phyloP scores from a whole-genome alignment of 768 basidiomycete species.

The Suillus weaverae region DNA sequence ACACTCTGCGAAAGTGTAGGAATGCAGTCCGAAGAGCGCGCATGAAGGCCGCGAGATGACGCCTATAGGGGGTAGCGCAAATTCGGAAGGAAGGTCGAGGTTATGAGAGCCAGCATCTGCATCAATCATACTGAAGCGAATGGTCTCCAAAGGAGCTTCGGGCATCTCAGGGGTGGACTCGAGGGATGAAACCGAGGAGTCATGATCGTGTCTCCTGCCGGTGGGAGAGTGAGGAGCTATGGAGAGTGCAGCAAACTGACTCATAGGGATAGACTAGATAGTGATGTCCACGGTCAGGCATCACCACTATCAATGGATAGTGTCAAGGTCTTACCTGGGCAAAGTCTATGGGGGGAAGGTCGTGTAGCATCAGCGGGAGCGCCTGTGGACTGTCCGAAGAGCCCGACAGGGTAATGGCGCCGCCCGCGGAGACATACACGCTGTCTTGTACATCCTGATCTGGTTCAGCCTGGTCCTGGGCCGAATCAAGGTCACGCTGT shows the following conservation, averaged over 20 bases:
- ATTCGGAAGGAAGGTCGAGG: constrained; percentile 25
- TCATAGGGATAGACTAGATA: constrained; percentile 35
- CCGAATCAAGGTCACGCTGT: constrained; percentile 50
- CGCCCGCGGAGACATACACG: constrained; percentile 18
- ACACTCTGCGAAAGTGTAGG: constrained; percentile 42
- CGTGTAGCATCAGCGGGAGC: constrained; percentile 28
- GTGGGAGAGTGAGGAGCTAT: constrained; percentile 54
- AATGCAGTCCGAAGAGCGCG: constrained; percentile 39
- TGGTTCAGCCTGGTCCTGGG: constrained; percentile 25
- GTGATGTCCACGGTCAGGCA: constrained; percentile 6
- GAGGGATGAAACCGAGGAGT: constrained; percentile 53
- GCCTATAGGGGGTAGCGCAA: constrained; percentile 19
- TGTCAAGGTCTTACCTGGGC: constrained; percentile 24
- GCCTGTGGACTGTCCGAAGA: constrained; percentile 38
- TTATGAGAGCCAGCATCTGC: constrained; percentile 39
- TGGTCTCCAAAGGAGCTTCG: constrained; percentile 38
- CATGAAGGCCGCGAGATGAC: constrained; percentile 22
- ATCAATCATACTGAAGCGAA: constrained; percentile 39
- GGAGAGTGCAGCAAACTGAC: constrained; percentile 55
- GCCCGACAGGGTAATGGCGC: constrained; percentile 37
- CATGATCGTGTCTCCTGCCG: constrained; percentile 39
- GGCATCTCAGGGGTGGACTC: constrained; percentile 58
- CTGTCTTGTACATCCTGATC: constrained; percentile 11
- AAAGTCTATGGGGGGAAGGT: constrained; percentile 21
- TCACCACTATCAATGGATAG: background rate